Base-by-base conservation (phyloP, 169 alveolate genomes). In the Plasmodium cynomolgi region DNA sequence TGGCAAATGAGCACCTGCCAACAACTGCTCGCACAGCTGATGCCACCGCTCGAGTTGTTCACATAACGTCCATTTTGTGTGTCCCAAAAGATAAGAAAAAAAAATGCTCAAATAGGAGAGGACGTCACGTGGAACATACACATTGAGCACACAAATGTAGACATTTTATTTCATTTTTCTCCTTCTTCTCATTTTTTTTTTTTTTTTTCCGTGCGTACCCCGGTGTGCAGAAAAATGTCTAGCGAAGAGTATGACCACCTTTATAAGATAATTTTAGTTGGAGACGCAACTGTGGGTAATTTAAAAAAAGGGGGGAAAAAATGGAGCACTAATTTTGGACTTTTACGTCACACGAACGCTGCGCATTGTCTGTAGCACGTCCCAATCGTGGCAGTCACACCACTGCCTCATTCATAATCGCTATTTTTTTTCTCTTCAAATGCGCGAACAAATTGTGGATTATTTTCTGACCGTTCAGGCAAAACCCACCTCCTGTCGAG, bases 271-370 rank as follows among this genome's bases (percentile, higher is more conserved):
- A 98, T 98, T 54, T 96, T 99, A 79, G 99, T 98, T 1, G 99
- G 99, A 31, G 99, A 99, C 84, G 99, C 99, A 56, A 98, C 99
- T 34, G 99, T 98, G 20, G 99, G 99, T 68, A 93, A 95, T 93
- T 79, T 50, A 15, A 17, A 84, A 26, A 80, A 44, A 20, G 54
- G 79, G 54, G 79, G 74, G 33, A 0, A 73, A 73, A 31, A 11
- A 44, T 47, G 33, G 15, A 0, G 1, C 71, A 54, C 11, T 0
- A 23, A 54, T 6, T 1, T 37, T 23, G 31, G 34, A 15, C 33
- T 20, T 17, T 58, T 58, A 8, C 74, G 9, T 17, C 31, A 4
- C 74, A 20, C 74, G 13, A 20, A 23, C 13, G 31, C 0, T 4
- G 31, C 23, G 31, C 13, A 17, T 5, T 58, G 74, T 58, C 9